Evolutionary conservation across 2,329 filamentous ascomycete species (phyloP).

Genomic region (Diplodia seriata): DNA sequence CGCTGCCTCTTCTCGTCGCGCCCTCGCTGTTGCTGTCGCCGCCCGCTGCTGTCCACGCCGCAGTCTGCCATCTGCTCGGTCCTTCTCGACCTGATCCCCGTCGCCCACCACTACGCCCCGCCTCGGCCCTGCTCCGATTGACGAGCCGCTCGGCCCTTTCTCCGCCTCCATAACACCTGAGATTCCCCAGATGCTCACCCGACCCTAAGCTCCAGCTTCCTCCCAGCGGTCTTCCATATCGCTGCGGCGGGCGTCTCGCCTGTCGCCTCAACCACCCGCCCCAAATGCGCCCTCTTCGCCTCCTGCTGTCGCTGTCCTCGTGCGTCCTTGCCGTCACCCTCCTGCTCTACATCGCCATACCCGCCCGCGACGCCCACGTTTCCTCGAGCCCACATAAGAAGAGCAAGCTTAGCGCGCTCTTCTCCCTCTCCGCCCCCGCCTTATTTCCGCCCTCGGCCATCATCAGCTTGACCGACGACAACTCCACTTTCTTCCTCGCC

Average conservation of each 20-base stretch:
- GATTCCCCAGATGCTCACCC: slow-evolving; percentile 29
- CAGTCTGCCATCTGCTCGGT: slow-evolving; percentile 5
- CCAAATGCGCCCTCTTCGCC: slow-evolving; percentile 50
- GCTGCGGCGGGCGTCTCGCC: slow-evolving; percentile 23
- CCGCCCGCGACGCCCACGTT: slow-evolving; percentile 29
- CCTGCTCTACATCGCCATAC: slow-evolving; percentile 51
- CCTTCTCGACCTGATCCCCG: slow-evolving; percentile 10
- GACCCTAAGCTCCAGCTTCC: slow-evolving; percentile 13
- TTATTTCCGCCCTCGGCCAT: slow-evolving; percentile 95
- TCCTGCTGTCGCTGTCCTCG: slow-evolving; percentile 53
- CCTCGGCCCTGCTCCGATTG: slow-evolving; percentile 18
- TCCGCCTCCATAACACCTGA: slow-evolving; percentile 22
- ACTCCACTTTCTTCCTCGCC: slow-evolving; percentile 95
- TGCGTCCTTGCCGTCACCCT: slow-evolving; percentile 53
- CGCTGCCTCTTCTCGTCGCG: neutral
- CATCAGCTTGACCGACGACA: slow-evolving; percentile 96
- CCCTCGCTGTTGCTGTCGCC: slow-evolving; percentile 1
- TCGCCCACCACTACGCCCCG: slow-evolving; percentile 13
- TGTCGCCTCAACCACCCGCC: slow-evolving; percentile 17
- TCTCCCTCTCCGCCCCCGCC: slow-evolving; percentile 66
- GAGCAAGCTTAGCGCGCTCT: slow-evolving; percentile 50
- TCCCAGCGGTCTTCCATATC: slow-evolving; percentile 20
- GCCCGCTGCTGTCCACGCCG: neutral
- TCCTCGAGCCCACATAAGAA: slow-evolving; percentile 38
- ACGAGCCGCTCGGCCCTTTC: slow-evolving; percentile 13